A percentile compares a stretch with the other conserved stretches of the same genome.
Conservation (phyloP, 306 rosid genomes). For the Carpinus viminea region DNA sequence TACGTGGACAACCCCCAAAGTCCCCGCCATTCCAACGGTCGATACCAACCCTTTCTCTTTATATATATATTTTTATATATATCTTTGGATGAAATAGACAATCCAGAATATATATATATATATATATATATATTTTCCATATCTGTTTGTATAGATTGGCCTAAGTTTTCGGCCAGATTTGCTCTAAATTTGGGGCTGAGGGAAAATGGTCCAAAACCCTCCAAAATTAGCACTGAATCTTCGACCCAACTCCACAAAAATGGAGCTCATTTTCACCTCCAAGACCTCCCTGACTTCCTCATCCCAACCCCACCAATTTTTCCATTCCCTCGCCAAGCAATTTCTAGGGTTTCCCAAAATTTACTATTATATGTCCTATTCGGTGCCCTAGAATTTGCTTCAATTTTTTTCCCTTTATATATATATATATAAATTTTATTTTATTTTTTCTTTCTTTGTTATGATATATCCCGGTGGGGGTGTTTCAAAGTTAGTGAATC, state of each 20-base stretch:
- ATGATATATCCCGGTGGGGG: not conserved
- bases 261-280: constrained; percentile 40
- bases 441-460: not conserved
- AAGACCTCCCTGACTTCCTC: constrained; percentile 19
- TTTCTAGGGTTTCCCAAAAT: constrained; percentile 57
- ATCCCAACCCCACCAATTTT: not conserved
- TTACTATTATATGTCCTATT: constrained; percentile 7
- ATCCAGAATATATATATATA: not conserved
- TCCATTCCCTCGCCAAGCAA: constrained; percentile 1
- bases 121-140: not conserved
- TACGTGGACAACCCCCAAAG: not conserved
- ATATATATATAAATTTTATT: too few relatives aligned
- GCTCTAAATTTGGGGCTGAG: constrained; percentile 40
- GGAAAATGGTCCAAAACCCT: constrained; percentile 34
- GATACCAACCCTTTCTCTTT: not conserved
- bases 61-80: too few relatives aligned
- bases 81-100: not conserved
- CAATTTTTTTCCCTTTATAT: too few relatives aligned
- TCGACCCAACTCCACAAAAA: constrained; percentile 35
- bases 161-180: constrained; percentile 43
- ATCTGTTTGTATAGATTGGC: not conserved
- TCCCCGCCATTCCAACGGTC: not conserved
- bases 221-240: constrained; percentile 38
- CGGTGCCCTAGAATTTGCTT: constrained; percentile 57
- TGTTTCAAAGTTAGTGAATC: constrained; percentile 11